Conservation (phyloP, 2,329 filamentous ascomycete species). For the Penicillium sp. region DNA sequence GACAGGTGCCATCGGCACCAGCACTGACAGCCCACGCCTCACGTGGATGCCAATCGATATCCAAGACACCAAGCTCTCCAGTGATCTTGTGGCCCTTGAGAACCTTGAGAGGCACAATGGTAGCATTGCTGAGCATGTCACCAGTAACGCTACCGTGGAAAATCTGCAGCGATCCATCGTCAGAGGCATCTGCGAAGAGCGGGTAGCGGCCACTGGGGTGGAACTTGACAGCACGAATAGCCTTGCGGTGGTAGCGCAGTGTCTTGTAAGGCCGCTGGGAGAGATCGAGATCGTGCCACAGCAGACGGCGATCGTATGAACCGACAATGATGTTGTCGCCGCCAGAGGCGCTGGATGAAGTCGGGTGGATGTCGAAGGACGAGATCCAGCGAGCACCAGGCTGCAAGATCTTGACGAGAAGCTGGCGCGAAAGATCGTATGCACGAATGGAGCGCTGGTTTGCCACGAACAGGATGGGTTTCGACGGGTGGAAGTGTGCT, state of each 20-base stretch:
- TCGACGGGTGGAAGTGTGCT: slow-evolving; percentile 89
- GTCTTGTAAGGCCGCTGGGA: slow-evolving; percentile 92
- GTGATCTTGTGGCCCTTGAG: slow-evolving; percentile 84
- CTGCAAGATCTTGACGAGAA: slow-evolving; percentile 87
- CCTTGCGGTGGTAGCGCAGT: slow-evolving; percentile 87
- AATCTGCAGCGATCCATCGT: slow-evolving; percentile 90
- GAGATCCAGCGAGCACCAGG: slow-evolving; percentile 94
- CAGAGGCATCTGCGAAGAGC: slow-evolving; percentile 89
- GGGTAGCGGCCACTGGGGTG: slow-evolving; percentile 73
- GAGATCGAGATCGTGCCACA: slow-evolving; percentile 97
- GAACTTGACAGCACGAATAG: slow-evolving; percentile 83
- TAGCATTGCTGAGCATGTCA: slow-evolving; percentile 93
- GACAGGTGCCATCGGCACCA: slow-evolving; percentile 87
- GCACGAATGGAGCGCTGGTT: slow-evolving; percentile 89
- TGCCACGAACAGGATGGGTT: slow-evolving; percentile 91
- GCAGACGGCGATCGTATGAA: slow-evolving; percentile 85
- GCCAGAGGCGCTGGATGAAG: slow-evolving; percentile 82
- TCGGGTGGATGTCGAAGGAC: slow-evolving; percentile 83
- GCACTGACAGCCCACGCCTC: slow-evolving; percentile 94
- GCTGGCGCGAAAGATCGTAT: slow-evolving; percentile 88
- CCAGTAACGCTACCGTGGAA: slow-evolving; percentile 96
- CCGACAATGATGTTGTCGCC: slow-evolving; percentile 93
- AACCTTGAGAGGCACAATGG: slow-evolving; percentile 93
- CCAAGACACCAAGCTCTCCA: slow-evolving; percentile 82
- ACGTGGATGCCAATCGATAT: slow-evolving; percentile 90